These are phyloP conservation scores for Colletotrichum incanum DNA, from an alignment of 2,329 filamentous ascomycete species.

Conservation along the genomic window DNA sequence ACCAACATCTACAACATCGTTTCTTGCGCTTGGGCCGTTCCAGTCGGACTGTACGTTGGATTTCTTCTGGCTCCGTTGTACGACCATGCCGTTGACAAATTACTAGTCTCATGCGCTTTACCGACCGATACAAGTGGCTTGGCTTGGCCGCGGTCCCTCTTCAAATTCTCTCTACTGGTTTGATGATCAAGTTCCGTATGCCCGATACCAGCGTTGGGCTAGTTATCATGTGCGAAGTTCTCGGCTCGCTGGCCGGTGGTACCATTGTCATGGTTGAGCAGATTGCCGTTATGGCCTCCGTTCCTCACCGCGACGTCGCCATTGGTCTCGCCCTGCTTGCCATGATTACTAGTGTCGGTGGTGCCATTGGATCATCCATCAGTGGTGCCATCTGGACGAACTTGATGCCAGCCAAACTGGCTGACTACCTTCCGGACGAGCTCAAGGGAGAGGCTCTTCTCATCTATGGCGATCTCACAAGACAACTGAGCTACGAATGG, in stretches of 20 bases:
- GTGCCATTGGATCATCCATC: slow-evolving; percentile 51
- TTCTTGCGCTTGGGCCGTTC: slow-evolving; percentile 54
- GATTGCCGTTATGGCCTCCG: slow-evolving; percentile 53
- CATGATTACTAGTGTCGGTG: slow-evolving; percentile 52
- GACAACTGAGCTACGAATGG: slow-evolving; percentile 57
- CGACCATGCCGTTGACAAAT: neutral
- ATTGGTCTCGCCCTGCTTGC: slow-evolving; percentile 52
- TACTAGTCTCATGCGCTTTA: slow-evolving; percentile 49
- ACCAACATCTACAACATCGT: slow-evolving; percentile 55
- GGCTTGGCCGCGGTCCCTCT: slow-evolving; percentile 51
- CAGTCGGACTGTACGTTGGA: slow-evolving; percentile 53
- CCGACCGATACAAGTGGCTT: slow-evolving; percentile 53
- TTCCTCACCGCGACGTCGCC: slow-evolving; percentile 52
- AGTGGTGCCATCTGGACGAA: slow-evolving; percentile 54
- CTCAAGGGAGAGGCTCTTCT: slow-evolving; percentile 57
- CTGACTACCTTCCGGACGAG: slow-evolving; percentile 55
- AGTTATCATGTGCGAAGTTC: slow-evolving; percentile 57
- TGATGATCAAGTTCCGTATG: slow-evolving; percentile 56
- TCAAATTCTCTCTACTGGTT: slow-evolving; percentile 47
- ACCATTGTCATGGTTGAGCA: slow-evolving; percentile 62
- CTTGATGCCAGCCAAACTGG: slow-evolving; percentile 56
- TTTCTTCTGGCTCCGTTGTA: too few relatives aligned
- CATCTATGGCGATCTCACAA: slow-evolving; percentile 55
- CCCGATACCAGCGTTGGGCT: slow-evolving; percentile 52
- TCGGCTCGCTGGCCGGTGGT: slow-evolving; percentile 58